Evolutionary conservation across 2,329 filamentous ascomycete species (phyloP).

Genomic region (Colletotrichum australisinense): DNA sequence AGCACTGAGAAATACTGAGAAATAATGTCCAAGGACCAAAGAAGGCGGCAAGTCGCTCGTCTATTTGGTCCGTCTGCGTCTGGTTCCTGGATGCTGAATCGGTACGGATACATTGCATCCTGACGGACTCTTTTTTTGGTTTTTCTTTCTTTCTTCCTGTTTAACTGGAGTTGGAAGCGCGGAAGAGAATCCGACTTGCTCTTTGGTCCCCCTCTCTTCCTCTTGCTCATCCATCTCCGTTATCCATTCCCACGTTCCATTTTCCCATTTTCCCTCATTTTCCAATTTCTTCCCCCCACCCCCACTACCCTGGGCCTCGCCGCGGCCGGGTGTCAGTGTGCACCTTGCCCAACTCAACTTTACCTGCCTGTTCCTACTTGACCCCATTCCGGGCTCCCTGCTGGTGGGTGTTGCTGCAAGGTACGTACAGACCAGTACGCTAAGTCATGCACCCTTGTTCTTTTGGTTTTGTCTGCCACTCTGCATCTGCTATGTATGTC

Average conservation of each 20-base stretch:
- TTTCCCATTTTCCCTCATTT: background rate
- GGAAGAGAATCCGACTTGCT: background rate
- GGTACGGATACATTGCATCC: too few species aligned
- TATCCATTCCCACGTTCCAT: background rate
- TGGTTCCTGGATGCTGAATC: too few species aligned
- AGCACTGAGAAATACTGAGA: background rate
- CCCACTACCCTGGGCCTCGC: background rate
- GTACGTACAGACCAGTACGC: background rate
- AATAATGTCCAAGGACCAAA: too few species aligned
- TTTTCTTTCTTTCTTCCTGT: background rate
- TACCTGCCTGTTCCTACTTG: background rate
- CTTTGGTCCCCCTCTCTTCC: background rate
- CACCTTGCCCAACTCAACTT: background rate
- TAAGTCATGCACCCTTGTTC: background rate
- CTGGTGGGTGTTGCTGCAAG: background rate
- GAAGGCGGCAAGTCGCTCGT: background rate
- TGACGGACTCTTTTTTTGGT: background rate
- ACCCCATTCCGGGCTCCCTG: background rate
- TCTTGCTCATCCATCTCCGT: background rate
- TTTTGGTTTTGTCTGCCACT: background rate
- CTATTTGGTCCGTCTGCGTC: background rate
- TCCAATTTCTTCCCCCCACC: background rate
- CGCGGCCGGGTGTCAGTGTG: background rate
- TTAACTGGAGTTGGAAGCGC: background rate
- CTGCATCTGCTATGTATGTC: background rate